Evolutionary conservation across 768 basidiomycete genomes (phyloP).

Genomic region (Lentinula lateritia): DNA sequence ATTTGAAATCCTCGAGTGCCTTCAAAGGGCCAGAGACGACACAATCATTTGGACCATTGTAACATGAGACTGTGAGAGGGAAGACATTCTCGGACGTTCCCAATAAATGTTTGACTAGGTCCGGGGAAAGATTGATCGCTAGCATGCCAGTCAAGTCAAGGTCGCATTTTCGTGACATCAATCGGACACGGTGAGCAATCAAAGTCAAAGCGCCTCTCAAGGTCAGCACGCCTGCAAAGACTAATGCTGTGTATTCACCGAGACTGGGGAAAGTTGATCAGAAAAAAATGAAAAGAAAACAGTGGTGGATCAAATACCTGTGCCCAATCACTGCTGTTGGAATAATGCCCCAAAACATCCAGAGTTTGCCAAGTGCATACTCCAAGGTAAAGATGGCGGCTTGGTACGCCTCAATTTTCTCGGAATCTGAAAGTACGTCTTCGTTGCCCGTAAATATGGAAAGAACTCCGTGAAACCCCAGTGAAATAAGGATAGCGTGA

Average conservation of each 20-base stretch:
- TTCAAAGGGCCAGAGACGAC: constrained; percentile 53
- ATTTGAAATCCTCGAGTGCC: constrained; percentile 36
- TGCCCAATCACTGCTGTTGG: constrained; percentile 66
- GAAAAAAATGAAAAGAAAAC: background rate
- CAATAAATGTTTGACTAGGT: constrained; percentile 29
- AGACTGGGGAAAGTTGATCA: constrained; percentile 37
- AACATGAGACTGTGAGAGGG: constrained; percentile 49
- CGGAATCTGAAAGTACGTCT: constrained; percentile 17
- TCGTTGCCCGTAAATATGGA: constrained; percentile 30
- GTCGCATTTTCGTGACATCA: constrained; percentile 47
- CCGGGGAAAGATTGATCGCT: constrained; percentile 37
- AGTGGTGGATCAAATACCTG: constrained; percentile 38
- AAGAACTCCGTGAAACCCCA: constrained; percentile 48
- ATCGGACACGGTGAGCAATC: constrained; percentile 51
- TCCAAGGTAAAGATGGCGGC: constrained; percentile 55
- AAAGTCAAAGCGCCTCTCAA: constrained; percentile 53
- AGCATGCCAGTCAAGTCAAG: constrained; percentile 53
- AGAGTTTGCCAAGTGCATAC: constrained; percentile 56
- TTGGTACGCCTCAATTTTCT: constrained; percentile 44
- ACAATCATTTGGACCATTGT: constrained; percentile 52
- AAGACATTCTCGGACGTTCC: constrained; percentile 22
- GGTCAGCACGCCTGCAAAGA: constrained; percentile 52
- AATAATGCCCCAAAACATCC: constrained; percentile 63
- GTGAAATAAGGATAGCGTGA: constrained; percentile 39
- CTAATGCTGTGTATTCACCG: constrained; percentile 72